Evolutionary conservation across 139 green algal species (phyloP), one percentile per base, ranked within the genome.

Genomic region (Microglena sp.): DNA sequence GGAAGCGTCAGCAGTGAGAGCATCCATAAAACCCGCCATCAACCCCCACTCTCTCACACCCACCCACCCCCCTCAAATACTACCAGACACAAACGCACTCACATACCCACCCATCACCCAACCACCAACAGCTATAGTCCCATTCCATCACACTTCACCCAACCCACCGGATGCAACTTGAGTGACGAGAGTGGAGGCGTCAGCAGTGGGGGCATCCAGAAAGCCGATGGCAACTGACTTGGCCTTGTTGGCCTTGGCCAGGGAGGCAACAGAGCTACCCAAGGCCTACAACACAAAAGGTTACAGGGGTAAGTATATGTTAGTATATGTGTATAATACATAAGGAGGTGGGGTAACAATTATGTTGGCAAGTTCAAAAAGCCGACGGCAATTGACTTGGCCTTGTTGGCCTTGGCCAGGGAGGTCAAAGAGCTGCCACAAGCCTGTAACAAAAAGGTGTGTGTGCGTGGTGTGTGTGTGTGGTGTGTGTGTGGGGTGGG

Each of bases 201-300:
- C 65, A 4, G 24, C 45, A 26, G 55, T 1, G 2, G 67, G 58
- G 1, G 44, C 32, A 4, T 43, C 27, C 50, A 71, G 18, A 35
- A 74, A 66, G 33, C 40, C 57, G 32, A 73, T 44, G 6, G 45
- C 73, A 1, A 53, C 58, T 0, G 67, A 33, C 62, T 75, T 78
- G 18, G 64, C 63, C 33, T 86, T 85, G 45, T 81, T 32, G 4
- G 75, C 53, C 73, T 90, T 92, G 45, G 82, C 83, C 24, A 76
- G 55, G 0, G 65, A 43, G 0, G 82, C 82, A 4, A 85, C 62
- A 1, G 68, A 69, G 1, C 29, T 55, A 3, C 87, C 86, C 34
- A 90, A 61, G 15, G 60, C 58, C 71, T 78, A 66, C 5, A 36
- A n/a, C n/a, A n/a, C n/a, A 7, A 1, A 29, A 35, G 7, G 8